A percentile compares a stretch with the other conserved stretches of the same genome.
These are phyloP conservation scores for Aspergillus transmontanensis DNA, from an alignment of 2,329 filamentous ascomycete genomes.

Conservation along the genomic window DNA sequence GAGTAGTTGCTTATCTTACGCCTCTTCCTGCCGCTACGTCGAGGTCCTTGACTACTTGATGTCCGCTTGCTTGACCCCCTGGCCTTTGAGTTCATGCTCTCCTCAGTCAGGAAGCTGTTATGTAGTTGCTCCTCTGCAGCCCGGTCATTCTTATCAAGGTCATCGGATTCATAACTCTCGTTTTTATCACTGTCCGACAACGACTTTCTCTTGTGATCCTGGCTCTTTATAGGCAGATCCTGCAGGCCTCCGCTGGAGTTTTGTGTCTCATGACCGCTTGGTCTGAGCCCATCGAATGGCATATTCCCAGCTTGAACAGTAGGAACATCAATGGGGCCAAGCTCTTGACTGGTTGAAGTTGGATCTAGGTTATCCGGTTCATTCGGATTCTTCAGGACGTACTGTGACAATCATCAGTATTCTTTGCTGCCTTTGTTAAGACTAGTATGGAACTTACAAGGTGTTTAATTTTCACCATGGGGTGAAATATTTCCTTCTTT, in stretches of 20 bases:
- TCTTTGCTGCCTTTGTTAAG: not conserved
- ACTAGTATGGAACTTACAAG: conserved; percentile 26
- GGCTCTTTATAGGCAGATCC: not conserved
- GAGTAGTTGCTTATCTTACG: conserved; percentile 36
- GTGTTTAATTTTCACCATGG: conserved; percentile 36
- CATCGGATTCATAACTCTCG: conserved; percentile 1
- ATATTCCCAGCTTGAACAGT: not conserved
- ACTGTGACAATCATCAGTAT: conserved; percentile 18
- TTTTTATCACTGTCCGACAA: not conserved
- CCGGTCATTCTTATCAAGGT: conserved; percentile 12
- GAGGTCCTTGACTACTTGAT: conserved; percentile 10
- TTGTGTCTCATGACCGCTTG: not conserved
- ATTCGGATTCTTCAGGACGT: conserved; percentile 4
- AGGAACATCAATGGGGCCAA: not conserved
- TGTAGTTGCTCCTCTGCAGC: conserved; percentile 3
- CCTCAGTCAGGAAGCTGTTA: not conserved
- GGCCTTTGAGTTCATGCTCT: not conserved
- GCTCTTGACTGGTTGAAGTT: not conserved
- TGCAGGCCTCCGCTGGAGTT: not conserved
- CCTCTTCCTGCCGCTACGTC: conserved; percentile 26
- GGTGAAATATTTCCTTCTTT: conserved; percentile 32
- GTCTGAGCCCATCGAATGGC: not conserved
- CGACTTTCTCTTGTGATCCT: not conserved
- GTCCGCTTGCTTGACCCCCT: conserved; percentile 4
- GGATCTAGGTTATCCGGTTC: not conserved